Percentiles rank a stretch among this genome's conserved stretches.
Evolutionary conservation across 495 filamentous ascomycete genomes (phyloP).

Genomic region (Penicillium waksmanii): DNA sequence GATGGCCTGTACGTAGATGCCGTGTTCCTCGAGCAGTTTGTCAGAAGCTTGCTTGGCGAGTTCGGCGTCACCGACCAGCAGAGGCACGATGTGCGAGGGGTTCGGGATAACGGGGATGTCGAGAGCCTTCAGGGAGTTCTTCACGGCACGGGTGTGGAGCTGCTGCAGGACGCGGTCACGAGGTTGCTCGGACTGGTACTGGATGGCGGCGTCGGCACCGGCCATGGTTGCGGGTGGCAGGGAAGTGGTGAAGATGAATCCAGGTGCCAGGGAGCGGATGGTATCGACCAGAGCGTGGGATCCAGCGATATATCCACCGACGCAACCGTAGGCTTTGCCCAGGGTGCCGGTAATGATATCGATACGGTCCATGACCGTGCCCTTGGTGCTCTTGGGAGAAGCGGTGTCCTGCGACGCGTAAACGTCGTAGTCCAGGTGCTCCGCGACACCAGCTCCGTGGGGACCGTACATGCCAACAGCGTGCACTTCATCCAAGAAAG

Average conservation of each 20-base stretch:
- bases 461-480: slow-evolving; percentile 99
- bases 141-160: slow-evolving; percentile 91
- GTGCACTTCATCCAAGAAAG: slow-evolving; percentile 97
- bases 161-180: slow-evolving; percentile 91
- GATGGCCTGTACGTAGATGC: slow-evolving; percentile 97
- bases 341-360: slow-evolving; percentile 98
- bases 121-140: slow-evolving; percentile 70
- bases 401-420: slow-evolving; percentile 62
- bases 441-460: slow-evolving; percentile 92
- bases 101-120: slow-evolving; percentile 99
- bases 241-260: slow-evolving; percentile 98
- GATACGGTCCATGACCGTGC: slow-evolving; percentile 91
- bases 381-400: slow-evolving; percentile 60
- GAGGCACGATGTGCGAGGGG: slow-evolving; percentile 92
- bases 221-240: slow-evolving; percentile 97
- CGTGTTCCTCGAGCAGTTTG: slow-evolving; percentile 80
- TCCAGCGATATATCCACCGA: slow-evolving; percentile 96
- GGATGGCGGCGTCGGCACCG: slow-evolving; percentile 86
- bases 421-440: slow-evolving; percentile 89
- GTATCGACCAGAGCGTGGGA: slow-evolving; percentile 88
- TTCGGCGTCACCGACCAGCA: slow-evolving; percentile 92
- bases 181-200: slow-evolving; percentile 81
- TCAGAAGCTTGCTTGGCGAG: slow-evolving; percentile 91
- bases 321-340: slow-evolving; percentile 96
- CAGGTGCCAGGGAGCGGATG: slow-evolving; percentile 93